Percentiles rank a stretch among this genome's conserved stretches.
Conservation (phyloP, 2,329 filamentous ascomycete genomes). For the Ophiostoma sp. region DNA sequence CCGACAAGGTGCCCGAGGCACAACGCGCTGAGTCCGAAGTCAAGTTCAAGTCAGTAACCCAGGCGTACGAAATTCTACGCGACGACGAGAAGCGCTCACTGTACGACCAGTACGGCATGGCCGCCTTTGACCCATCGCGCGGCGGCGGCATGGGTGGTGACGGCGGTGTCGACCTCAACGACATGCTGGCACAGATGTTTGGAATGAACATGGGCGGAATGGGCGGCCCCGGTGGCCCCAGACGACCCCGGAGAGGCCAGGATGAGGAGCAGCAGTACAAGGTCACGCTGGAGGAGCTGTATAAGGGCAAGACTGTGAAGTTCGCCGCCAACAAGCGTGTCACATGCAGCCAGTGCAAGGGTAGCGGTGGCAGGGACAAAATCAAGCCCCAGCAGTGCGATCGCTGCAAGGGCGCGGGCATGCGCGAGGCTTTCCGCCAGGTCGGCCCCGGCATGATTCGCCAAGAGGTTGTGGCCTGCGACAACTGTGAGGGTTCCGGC, state of each 20-base stretch:
- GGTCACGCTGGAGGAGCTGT: slow-evolving; percentile 87
- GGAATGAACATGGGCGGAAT: slow-evolving; percentile 60
- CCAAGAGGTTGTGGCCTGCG: slow-evolving; percentile 72
- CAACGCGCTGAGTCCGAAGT: slow-evolving; percentile 79
- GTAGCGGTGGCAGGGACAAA: slow-evolving; percentile 84
- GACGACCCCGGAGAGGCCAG: slow-evolving; percentile 63
- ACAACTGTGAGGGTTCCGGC: slow-evolving; percentile 78
- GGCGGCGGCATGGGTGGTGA: slow-evolving; percentile 59
- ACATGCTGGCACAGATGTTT: slow-evolving; percentile 92
- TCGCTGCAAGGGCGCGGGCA: slow-evolving; percentile 74
- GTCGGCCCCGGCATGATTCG: slow-evolving; percentile 83
- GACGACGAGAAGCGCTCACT: slow-evolving; percentile 89
- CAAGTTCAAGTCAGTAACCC: slow-evolving; percentile 86
- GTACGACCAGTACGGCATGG: slow-evolving; percentile 94
- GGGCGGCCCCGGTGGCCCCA: slow-evolving; percentile 42
- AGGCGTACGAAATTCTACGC: slow-evolving; percentile 95
- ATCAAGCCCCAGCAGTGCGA: slow-evolving; percentile 78
- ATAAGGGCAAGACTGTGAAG: slow-evolving; percentile 97
- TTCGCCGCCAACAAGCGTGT: slow-evolving; percentile 94
- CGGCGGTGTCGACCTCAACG: slow-evolving; percentile 78
- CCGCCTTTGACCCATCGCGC: slow-evolving; percentile 77
- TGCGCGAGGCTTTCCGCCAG: slow-evolving; percentile 70
- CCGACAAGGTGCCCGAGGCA: slow-evolving; percentile 88
- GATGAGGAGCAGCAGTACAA: slow-evolving; percentile 89
- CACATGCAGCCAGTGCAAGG: slow-evolving; percentile 80